A percentile compares a stretch with the other conserved stretches of the same genome.
Evolutionary conservation across 2,329 filamentous ascomycete species (phyloP).

Genomic region (Fusarium sp.): DNA sequence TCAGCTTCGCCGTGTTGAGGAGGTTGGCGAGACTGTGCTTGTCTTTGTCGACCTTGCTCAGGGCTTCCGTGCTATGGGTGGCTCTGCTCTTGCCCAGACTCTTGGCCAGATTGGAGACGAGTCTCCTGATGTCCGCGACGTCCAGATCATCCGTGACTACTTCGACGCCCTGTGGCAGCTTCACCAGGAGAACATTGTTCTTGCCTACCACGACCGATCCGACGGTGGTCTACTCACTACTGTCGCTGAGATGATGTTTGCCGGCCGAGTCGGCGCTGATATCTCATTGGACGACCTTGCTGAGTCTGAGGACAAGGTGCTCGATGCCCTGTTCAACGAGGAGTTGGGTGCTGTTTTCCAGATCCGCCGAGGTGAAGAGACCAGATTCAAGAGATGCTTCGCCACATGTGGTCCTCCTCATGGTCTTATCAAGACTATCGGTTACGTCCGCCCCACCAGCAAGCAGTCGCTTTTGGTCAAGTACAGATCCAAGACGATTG

Average conservation of each 20-base stretch:
- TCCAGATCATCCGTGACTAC: conserved; percentile 85
- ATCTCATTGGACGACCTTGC: conserved; percentile 82
- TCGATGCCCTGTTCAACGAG: conserved; percentile 92
- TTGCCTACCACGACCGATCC: conserved; percentile 94
- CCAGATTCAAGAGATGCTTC: conserved; percentile 88
- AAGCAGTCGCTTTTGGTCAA: conserved; percentile 84
- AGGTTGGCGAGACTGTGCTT: conserved; percentile 88
- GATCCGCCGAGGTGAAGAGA: conserved; percentile 85
- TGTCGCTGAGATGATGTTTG: conserved; percentile 97
- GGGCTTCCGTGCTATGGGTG: conserved; percentile 84
- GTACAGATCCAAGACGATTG: conserved; percentile 74
- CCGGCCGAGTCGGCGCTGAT: conserved; percentile 88
- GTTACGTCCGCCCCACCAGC: conserved; percentile 73
- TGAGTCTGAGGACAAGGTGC: conserved; percentile 70
- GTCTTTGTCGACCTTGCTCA: conserved; percentile 91
- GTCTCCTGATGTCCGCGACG: conserved; percentile 85
- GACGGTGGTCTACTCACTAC: conserved; percentile 94
- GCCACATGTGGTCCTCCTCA: conserved; percentile 87
- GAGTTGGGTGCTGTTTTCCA: conserved; percentile 97
- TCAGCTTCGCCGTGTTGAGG: conserved; percentile 81
- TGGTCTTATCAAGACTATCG: conserved; percentile 86
- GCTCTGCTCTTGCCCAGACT: conserved; percentile 89
- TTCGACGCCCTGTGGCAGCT: conserved; percentile 83
- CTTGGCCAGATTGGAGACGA: conserved; percentile 88
- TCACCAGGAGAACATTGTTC: conserved; percentile 71